Conservation (phyloP, 192 early-diverging fungal species). For the Coemansia furcata region DNA sequence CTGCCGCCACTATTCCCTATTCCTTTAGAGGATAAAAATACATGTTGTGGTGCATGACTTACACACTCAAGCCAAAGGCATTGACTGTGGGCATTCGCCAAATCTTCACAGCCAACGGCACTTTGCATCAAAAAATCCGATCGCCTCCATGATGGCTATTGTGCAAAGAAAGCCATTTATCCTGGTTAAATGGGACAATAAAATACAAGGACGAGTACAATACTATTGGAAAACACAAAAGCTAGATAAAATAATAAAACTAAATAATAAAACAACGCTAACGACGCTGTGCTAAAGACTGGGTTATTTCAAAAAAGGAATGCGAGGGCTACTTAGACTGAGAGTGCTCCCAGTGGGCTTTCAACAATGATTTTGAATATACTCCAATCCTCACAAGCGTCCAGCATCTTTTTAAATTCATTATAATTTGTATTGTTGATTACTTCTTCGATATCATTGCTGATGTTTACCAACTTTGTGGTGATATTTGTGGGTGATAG, state of each 20-base stretch:
- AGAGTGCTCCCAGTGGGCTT: background rate
- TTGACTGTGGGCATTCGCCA: background rate
- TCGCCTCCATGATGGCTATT: background rate
- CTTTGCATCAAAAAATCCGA: background rate
- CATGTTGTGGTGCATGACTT: background rate
- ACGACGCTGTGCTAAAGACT: background rate
- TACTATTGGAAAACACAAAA: background rate
- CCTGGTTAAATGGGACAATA: background rate
- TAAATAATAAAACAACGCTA: no score
- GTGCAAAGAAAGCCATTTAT: background rate
- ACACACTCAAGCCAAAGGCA: background rate
- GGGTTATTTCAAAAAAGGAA: background rate
- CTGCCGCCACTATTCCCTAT: background rate
- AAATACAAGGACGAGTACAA: background rate
- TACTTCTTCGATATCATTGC: background rate
- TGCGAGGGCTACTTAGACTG: background rate
- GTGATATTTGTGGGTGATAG: background rate
- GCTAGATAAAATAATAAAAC: background rate
- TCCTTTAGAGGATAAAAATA: background rate
- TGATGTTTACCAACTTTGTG: background rate
- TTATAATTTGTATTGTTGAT: background rate
- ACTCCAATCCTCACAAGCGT: conserved; percentile 1
- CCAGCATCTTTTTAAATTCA: background rate
- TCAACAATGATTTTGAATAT: conserved; percentile 3
- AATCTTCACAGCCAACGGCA: background rate